Conservation (phyloP, 2,329 filamentous ascomycete genomes). For the Malbranchea cinnamomea region DNA sequence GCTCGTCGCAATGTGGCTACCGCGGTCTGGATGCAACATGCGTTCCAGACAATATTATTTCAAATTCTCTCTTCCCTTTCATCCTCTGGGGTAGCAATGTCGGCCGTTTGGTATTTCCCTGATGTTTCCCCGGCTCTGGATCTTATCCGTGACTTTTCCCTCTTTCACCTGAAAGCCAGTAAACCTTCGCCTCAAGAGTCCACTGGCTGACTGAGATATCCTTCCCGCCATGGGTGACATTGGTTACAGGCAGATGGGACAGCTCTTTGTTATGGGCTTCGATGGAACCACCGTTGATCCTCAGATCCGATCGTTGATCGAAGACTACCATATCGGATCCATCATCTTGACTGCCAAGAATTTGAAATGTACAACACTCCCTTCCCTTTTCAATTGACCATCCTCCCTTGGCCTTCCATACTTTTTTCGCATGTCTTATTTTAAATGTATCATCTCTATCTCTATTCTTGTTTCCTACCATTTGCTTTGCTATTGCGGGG, state of each 20-base stretch:
- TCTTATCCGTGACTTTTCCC: conserved; percentile 1
- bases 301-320: conserved; percentile 47
- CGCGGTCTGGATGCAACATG: background rate
- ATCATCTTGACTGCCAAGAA: conserved; percentile 56
- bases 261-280: conserved; percentile 53
- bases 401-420: conserved; percentile 3
- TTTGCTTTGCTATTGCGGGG: too few relatives aligned
- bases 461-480: conserved; percentile 5
- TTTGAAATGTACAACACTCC: conserved; percentile 39
- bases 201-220: conserved; percentile 34
- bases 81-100: too few relatives aligned
- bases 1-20: too few relatives aligned
- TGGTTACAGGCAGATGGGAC: conserved; percentile 34
- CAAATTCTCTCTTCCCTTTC: too few relatives aligned
- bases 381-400: conserved; percentile 32
- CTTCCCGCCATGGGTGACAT: conserved; percentile 65
- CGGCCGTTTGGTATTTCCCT: too few relatives aligned
- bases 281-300: conserved; percentile 49
- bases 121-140: too few relatives aligned
- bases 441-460: conserved; percentile 3
- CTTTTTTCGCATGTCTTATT: conserved; percentile 4
- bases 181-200: conserved; percentile 4
- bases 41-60: background rate
- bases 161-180: too few relatives aligned
- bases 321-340: conserved; percentile 66